Conservation (phyloP, 2,329 filamentous ascomycete species). For the Talaromyces amestolkiae region DNA sequence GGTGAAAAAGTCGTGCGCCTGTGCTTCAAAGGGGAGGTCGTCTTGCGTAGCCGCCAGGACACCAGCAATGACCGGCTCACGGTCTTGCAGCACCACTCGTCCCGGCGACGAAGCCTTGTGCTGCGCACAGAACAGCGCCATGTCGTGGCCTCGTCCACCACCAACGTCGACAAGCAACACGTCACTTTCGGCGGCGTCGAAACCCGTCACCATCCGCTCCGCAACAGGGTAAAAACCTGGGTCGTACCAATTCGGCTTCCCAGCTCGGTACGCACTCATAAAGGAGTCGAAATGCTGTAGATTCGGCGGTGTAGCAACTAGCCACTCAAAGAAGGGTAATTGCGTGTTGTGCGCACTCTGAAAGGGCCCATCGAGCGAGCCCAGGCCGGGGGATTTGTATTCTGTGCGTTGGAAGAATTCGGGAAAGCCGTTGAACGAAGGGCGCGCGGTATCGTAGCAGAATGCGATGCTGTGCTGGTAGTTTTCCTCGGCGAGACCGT, state of each 20-base stretch:
- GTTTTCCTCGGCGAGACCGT: constrained; percentile 34
- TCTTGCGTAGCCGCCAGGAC: neutral
- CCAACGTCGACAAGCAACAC: constrained; percentile 25
- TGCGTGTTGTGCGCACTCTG: constrained; percentile 37
- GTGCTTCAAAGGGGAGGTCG: constrained; percentile 18
- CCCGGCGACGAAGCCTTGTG: constrained; percentile 28
- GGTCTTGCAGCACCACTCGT: constrained; percentile 24
- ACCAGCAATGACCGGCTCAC: constrained; percentile 21
- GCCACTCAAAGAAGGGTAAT: constrained; percentile 39
- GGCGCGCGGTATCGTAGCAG: constrained; percentile 39
- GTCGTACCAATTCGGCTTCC: constrained; percentile 39
- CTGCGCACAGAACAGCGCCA: constrained; percentile 18
- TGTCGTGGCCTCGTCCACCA: constrained; percentile 24
- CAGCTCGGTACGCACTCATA: constrained; percentile 39
- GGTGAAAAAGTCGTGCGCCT: constrained; percentile 24
- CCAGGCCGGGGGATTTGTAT: constrained; percentile 29
- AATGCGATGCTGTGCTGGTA: constrained; percentile 38
- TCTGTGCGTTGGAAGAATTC: constrained; percentile 32
- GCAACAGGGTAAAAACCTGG: constrained; percentile 8
- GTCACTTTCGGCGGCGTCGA: constrained; percentile 20
- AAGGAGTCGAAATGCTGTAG: constrained; percentile 36
- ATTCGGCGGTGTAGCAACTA: constrained; percentile 37
- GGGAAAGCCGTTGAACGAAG: constrained; percentile 35
- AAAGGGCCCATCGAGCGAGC: constrained; percentile 35
- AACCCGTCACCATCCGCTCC: constrained; percentile 22